phyloP scores from a whole-genome alignment of 495 filamentous ascomycete species.

The Aspergillus asperescens region DNA sequence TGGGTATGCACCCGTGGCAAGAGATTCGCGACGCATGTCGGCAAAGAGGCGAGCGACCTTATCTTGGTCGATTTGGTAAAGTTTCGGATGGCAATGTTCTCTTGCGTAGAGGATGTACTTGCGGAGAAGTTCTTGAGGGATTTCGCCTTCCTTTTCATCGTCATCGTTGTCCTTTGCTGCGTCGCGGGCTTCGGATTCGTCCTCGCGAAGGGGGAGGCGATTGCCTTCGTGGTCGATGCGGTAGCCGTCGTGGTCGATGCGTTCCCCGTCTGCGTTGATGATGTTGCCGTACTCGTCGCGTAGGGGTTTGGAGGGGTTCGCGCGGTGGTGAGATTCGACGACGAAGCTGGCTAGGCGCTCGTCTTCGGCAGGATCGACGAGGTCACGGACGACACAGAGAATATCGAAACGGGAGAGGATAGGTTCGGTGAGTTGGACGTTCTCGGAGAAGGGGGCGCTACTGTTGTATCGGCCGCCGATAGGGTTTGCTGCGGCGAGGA shows the following conservation, averaged over 20 bases:
- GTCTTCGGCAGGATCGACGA: slow-evolving; percentile 94
- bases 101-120: slow-evolving; percentile 98
- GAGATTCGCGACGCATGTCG: slow-evolving; percentile 88
- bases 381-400: slow-evolving; percentile 92
- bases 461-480: slow-evolving; percentile 96
- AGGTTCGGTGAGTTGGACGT: slow-evolving; percentile 95
- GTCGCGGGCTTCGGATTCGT: slow-evolving; percentile 33
- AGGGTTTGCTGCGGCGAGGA: slow-evolving; percentile 96
- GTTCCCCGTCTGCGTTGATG: slow-evolving; percentile 57
- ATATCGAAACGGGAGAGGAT: slow-evolving; percentile 99
- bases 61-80: slow-evolving; percentile 97
- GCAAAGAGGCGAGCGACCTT: slow-evolving; percentile 92
- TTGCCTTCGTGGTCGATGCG: slow-evolving; percentile 34
- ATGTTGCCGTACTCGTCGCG: slow-evolving; percentile 51
- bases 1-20: slow-evolving; percentile 93
- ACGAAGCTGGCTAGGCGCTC: slow-evolving; percentile 94
- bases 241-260: slow-evolving; percentile 43
- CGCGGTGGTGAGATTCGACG: slow-evolving; percentile 83
- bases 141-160: slow-evolving; percentile 66
- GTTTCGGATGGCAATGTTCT: slow-evolving; percentile 82
- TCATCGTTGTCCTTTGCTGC: slow-evolving; percentile 42
- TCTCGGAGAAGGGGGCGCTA: slow-evolving; percentile 88
- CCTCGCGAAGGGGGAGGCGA: slow-evolving; percentile 31
- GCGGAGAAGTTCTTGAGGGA: slow-evolving; percentile 84
- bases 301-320: slow-evolving; percentile 65